Evolutionary conservation across 495 filamentous ascomycete species (phyloP).

Genomic region (Neurospora sp.): DNA sequence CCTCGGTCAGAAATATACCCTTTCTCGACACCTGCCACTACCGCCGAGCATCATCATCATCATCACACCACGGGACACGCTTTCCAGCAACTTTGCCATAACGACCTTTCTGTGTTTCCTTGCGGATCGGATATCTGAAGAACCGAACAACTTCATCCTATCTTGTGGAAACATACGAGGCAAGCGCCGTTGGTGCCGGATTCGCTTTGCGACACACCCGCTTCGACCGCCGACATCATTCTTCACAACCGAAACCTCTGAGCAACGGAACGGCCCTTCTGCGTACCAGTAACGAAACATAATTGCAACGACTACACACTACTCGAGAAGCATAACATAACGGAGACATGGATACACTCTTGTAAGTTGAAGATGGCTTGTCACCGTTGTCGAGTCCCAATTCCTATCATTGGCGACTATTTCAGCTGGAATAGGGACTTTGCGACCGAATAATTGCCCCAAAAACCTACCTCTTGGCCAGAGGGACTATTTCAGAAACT

Average conservation of each 20-base stretch:
- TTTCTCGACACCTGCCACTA: background rate
- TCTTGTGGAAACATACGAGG: background rate
- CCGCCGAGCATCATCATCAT: background rate
- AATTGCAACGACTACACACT: background rate
- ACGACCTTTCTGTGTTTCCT: background rate
- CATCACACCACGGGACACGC: background rate
- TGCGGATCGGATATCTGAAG: background rate
- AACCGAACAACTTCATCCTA: background rate
- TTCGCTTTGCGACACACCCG: background rate
- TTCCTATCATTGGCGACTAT: background rate
- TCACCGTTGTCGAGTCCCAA: background rate
- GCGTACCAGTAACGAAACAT: background rate
- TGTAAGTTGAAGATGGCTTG: slow-evolving; percentile 44
- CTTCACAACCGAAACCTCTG: background rate
- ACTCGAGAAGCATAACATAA: background rate
- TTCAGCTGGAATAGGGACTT: background rate
- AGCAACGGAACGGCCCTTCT: background rate
- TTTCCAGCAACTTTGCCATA: background rate
- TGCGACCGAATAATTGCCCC: background rate
- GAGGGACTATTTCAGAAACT: slow-evolving; percentile 1
- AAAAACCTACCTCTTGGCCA: background rate
- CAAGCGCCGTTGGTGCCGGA: background rate
- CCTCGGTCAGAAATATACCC: background rate
- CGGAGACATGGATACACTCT: slow-evolving; percentile 62
- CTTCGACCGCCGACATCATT: background rate